Conservation (phyloP, 192 early-diverging fungal species). For the Rhizoclosmatium globosum region DNA sequence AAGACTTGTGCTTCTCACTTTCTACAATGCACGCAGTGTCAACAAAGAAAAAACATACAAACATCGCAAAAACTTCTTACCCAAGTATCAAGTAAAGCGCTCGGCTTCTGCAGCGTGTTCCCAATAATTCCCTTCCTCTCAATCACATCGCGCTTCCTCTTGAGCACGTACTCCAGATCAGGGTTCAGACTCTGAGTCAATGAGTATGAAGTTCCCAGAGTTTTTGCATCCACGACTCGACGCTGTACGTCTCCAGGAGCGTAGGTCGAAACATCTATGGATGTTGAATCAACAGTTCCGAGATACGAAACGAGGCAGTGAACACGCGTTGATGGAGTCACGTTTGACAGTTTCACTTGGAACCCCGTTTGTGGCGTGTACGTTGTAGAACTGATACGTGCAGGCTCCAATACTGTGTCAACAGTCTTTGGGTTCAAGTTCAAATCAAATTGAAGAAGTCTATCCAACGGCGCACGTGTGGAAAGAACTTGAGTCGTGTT, state of each 20-base stretch:
- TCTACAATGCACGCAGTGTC: background rate
- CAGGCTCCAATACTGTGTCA: background rate
- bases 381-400: background rate
- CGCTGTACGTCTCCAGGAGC: background rate
- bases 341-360: background rate
- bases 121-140: conserved; percentile 1
- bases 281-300: background rate
- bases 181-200: conserved; percentile 18
- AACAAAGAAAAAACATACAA: conserved; percentile 2
- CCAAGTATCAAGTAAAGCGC: conserved; percentile 24
- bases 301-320: conserved; percentile 28
- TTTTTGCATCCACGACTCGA: background rate
- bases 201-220: conserved; percentile 12
- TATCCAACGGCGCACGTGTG: no score
- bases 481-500: no score
- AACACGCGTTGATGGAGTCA: conserved; percentile 8
- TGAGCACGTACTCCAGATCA: conserved; percentile 34
- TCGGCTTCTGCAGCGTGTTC: conserved; percentile 27
- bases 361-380: background rate
- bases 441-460: background rate
- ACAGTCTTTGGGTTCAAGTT: background rate
- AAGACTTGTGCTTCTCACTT: conserved; percentile 12
- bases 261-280: background rate
- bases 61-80: conserved; percentile 2
- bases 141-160: background rate